phyloP scores from a whole-genome alignment of 2,329 filamentous ascomycete species.

The Nemania abortiva region DNA sequence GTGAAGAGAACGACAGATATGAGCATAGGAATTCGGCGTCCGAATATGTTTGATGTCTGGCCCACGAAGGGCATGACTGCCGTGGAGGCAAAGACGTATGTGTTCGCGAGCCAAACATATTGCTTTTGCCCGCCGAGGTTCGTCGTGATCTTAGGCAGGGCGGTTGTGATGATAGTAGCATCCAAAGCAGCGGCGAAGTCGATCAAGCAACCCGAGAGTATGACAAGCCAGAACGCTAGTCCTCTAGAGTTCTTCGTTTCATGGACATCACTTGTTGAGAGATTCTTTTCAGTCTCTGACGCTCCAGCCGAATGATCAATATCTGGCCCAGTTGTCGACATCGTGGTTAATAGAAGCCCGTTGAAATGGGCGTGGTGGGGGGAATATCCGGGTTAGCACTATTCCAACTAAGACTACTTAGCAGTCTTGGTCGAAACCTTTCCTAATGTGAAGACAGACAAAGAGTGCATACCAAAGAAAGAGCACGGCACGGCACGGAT shows the following conservation, averaged over 20 bases:
- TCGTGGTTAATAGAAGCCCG: background rate
- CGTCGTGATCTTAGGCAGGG: background rate
- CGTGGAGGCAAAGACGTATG: background rate
- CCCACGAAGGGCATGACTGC: background rate
- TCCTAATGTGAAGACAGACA: too few relatives aligned
- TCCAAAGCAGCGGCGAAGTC: background rate
- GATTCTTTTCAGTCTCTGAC: background rate
- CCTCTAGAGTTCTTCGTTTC: background rate
- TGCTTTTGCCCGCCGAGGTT: background rate
- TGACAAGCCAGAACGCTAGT: background rate
- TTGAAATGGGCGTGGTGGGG: too few relatives aligned
- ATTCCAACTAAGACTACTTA: too few relatives aligned
- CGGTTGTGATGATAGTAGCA: background rate
- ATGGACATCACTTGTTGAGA: too few relatives aligned
- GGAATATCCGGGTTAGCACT: too few relatives aligned
- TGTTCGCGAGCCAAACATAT: background rate
- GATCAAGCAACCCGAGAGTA: background rate
- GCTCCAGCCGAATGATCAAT: too few relatives aligned
- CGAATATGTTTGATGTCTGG: background rate
- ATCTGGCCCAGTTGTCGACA: background rate
- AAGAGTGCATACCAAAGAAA: too few relatives aligned
- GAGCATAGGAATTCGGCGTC: background rate
- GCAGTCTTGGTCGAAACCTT: too few relatives aligned
- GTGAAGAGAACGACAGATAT: background rate
- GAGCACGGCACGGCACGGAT: too few relatives aligned